These are phyloP conservation scores for Alliaria petiolata DNA, from an alignment of 345 rosid species.

Conservation along the genomic window DNA sequence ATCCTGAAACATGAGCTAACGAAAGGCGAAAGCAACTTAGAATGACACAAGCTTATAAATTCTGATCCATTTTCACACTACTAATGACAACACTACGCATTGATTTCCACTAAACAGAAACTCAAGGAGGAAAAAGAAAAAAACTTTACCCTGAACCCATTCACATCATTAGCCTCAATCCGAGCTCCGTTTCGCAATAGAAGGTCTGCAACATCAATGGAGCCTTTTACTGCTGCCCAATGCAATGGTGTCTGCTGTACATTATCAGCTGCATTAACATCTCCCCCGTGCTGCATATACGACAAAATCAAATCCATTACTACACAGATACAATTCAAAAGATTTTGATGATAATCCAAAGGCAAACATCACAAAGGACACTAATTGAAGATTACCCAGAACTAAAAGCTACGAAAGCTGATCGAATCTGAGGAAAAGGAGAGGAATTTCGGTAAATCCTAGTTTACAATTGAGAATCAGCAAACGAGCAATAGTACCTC, in stretches of 20 bases:
- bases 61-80: not conserved
- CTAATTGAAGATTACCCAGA: too few relatives aligned
- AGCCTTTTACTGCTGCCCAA: slow-evolving; percentile 93
- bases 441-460: too few relatives aligned
- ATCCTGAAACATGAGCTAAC: not conserved
- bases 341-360: too few relatives aligned
- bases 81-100: not conserved
- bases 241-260: slow-evolving; percentile 72
- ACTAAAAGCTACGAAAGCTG: not conserved
- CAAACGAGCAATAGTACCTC: slow-evolving; percentile 43
- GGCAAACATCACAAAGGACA: too few relatives aligned
- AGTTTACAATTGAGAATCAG: too few relatives aligned
- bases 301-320: not conserved
- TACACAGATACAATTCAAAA: not conserved
- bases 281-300: slow-evolving; percentile 57
- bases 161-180: slow-evolving; percentile 62
- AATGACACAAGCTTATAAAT: not conserved
- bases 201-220: slow-evolving; percentile 59
- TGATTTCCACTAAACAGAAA: not conserved
- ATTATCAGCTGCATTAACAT: slow-evolving; percentile 65
- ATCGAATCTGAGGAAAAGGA: not conserved
- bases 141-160: slow-evolving; percentile 64
- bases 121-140: not conserved
- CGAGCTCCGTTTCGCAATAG: slow-evolving; percentile 71
- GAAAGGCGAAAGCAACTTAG: not conserved